Evolutionary conservation across 2,329 filamentous ascomycete genomes (phyloP).

Genomic region (Reticulascus tulasneorum): DNA sequence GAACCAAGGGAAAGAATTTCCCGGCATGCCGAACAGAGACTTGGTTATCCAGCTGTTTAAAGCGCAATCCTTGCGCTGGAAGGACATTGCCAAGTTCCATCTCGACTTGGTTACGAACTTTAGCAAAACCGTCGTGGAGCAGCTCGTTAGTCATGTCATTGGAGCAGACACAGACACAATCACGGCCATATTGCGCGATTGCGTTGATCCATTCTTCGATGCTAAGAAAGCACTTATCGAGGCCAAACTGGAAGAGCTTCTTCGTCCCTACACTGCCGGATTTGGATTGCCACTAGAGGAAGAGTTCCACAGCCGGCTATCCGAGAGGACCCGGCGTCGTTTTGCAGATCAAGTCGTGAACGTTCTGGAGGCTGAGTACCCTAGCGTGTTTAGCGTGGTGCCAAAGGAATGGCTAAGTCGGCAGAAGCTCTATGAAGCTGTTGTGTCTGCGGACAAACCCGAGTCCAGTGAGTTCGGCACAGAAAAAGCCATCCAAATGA

Average conservation of each 20-base stretch:
- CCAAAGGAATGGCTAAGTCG: no score
- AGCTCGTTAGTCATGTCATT: slow-evolving; percentile 21
- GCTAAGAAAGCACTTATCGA: slow-evolving; percentile 24
- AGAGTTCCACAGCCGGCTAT: slow-evolving; percentile 21
- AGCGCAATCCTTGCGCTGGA: slow-evolving; percentile 34
- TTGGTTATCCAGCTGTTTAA: slow-evolving; percentile 36
- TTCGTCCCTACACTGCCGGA: slow-evolving; percentile 31
- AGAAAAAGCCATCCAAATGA: slow-evolving; percentile 38
- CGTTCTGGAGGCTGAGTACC: no score
- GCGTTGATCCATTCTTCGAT: slow-evolving; percentile 27
- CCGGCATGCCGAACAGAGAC: slow-evolving; percentile 30
- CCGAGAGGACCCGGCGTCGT: slow-evolving; percentile 8
- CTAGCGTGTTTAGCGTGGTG: no score
- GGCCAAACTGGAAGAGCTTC: slow-evolving; percentile 34
- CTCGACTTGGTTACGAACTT: slow-evolving; percentile 23
- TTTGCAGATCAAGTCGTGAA: slow-evolving; percentile 15
- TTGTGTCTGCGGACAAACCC: no score
- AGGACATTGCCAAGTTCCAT: slow-evolving; percentile 30
- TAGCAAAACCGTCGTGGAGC: slow-evolving; percentile 32
- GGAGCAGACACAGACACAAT: slow-evolving; percentile 14
- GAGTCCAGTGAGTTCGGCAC: slow-evolving; percentile 34
- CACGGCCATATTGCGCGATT: slow-evolving; percentile 18
- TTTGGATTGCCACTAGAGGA: slow-evolving; percentile 27
- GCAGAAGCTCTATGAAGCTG: no score
- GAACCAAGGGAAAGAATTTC: slow-evolving; percentile 37